Conservation (phyloP, 148 eudicot genomes). For the Simmondsia chinensis region DNA sequence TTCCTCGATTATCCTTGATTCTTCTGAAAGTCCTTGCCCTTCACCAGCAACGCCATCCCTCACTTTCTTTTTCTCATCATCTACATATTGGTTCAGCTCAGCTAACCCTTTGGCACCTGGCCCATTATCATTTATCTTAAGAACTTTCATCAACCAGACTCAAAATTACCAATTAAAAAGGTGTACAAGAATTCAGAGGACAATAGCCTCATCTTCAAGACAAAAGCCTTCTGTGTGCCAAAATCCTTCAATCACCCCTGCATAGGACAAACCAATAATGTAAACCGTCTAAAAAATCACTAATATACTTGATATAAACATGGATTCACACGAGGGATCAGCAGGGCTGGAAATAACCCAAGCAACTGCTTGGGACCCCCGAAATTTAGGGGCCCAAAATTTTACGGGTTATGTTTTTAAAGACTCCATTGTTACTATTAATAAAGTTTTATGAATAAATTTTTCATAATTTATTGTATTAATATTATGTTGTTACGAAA, state of each 20-base stretch:
- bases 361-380: no score
- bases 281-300: slow-evolving; percentile 1
- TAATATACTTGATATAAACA: not conserved
- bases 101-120: slow-evolving; percentile 25
- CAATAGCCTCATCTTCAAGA: slow-evolving; percentile 33
- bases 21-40: slow-evolving; percentile 36
- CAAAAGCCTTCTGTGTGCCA: slow-evolving; percentile 10
- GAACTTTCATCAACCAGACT: slow-evolving; percentile 55
- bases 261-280: not conserved
- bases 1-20: slow-evolving; percentile 21
- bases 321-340: not conserved
- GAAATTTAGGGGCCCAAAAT: no score
- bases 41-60: slow-evolving; percentile 26
- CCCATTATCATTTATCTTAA: slow-evolving; percentile 26
- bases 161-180: slow-evolving; percentile 27
- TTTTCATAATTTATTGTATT: no score
- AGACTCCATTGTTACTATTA: no score
- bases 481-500: no score
- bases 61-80: slow-evolving; percentile 30
- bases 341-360: no score
- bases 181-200: slow-evolving; percentile 18
- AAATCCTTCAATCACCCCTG: slow-evolving; percentile 19
- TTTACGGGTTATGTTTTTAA: no score
- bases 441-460: no score
- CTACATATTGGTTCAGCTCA: slow-evolving; percentile 23